phyloP scores from a whole-genome alignment of 108 stramenopile genomes.

The Fistulifera solaris region DNA sequence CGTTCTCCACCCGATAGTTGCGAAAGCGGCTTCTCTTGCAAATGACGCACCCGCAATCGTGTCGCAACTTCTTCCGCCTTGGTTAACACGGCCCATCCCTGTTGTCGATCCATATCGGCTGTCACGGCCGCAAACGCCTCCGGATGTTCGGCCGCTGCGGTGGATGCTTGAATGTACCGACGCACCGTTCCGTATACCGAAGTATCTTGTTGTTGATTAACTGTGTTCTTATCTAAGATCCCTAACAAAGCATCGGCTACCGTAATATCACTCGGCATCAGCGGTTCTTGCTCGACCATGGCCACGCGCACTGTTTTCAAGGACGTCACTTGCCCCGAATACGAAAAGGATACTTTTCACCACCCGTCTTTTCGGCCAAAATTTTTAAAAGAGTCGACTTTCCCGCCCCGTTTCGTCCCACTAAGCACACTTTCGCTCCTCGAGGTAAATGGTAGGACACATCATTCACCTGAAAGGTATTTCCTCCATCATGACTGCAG shows the following conservation, averaged over 20 bases:
- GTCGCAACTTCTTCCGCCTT: slow-evolving; percentile 76
- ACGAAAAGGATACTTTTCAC: slow-evolving; percentile 17
- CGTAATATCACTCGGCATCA: slow-evolving; percentile 39
- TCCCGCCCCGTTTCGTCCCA: slow-evolving; percentile 73
- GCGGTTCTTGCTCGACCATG: slow-evolving; percentile 78
- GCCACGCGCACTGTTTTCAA: slow-evolving; percentile 43
- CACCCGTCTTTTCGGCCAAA: slow-evolving; percentile 39
- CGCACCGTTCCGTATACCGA: slow-evolving; percentile 48
- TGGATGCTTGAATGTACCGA: slow-evolving; percentile 39
- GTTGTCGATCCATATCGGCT: slow-evolving; percentile 53
- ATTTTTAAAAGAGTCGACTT: slow-evolving; percentile 67
- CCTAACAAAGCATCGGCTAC: slow-evolving; percentile 73
- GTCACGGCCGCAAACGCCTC: slow-evolving; percentile 49
- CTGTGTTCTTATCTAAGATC: slow-evolving; percentile 10
- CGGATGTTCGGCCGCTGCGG: slow-evolving; percentile 40
- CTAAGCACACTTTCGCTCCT: slow-evolving; percentile 52
- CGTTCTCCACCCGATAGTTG: slow-evolving; percentile 71
- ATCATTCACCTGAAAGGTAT: slow-evolving; percentile 59
- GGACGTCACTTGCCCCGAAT: slow-evolving; percentile 40
- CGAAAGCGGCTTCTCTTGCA: slow-evolving; percentile 51
- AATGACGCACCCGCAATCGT: slow-evolving; percentile 46
- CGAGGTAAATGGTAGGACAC: slow-evolving; percentile 64
- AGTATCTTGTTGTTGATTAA: slow-evolving; percentile 10
- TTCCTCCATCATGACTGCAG: slow-evolving; percentile 57
- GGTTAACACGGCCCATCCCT: slow-evolving; percentile 70